phyloP scores from a whole-genome alignment of 495 filamentous ascomycete genomes.

The Glonium stellatum region DNA sequence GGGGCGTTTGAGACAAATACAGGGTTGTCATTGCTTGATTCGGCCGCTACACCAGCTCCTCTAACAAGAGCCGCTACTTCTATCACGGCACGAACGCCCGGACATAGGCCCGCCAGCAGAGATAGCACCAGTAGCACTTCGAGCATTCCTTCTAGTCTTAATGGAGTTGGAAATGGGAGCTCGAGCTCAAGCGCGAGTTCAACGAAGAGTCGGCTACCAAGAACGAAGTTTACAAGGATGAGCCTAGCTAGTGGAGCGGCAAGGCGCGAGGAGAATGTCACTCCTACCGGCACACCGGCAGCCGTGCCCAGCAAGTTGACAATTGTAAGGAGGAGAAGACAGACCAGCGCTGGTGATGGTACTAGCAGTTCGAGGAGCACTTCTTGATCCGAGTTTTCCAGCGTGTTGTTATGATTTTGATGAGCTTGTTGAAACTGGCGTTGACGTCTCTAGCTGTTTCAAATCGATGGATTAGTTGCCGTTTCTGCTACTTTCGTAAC shows the following conservation, averaged over 20 bases:
- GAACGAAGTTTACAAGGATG: slow-evolving; percentile 11
- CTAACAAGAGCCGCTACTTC: slow-evolving; percentile 1
- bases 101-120: slow-evolving; percentile 25
- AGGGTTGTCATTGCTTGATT: slow-evolving; percentile 11
- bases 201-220: slow-evolving; percentile 17
- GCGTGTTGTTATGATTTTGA: too few species aligned
- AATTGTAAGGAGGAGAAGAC: neutral
- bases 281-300: neutral
- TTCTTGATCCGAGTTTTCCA: too few species aligned
- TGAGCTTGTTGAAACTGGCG: too few species aligned
- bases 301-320: neutral
- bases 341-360: neutral
- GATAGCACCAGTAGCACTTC: slow-evolving; percentile 17
- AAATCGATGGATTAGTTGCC: too few species aligned
- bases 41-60: slow-evolving; percentile 12
- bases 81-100: slow-evolving; percentile 14
- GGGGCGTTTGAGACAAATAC: neutral
- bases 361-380: neutral
- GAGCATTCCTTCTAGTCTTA: neutral
- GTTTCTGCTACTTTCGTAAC: too few species aligned
- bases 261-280: neutral
- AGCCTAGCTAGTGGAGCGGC: slow-evolving; percentile 2
- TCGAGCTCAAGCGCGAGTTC: neutral
- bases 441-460: too few species aligned
- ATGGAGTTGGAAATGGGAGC: slow-evolving; percentile 1